A percentile compares a stretch with the other conserved stretches of the same genome.
phyloP scores from a whole-genome alignment of 345 rosid species.

The Luvunga scandens region DNA sequence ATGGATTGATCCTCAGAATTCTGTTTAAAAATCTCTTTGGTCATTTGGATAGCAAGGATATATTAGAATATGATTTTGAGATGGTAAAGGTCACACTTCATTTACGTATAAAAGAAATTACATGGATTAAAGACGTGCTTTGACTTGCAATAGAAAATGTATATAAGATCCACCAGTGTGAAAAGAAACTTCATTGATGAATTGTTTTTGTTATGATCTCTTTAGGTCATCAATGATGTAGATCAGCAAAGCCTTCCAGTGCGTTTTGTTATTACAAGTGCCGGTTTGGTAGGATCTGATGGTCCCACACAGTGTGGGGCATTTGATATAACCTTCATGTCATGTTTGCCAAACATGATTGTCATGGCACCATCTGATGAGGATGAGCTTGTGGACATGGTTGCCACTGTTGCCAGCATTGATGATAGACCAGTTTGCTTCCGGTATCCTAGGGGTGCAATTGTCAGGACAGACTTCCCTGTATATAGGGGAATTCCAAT shows the following conservation, averaged over 20 bases:
- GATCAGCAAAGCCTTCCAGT: conserved; percentile 86
- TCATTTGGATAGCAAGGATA: not conserved
- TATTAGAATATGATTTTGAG: not conserved
- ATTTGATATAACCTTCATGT: conserved; percentile 89
- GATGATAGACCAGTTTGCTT: conserved; percentile 85
- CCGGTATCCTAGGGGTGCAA: conserved; percentile 82
- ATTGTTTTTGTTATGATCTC: conserved; percentile 16
- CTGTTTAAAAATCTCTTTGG: not conserved
- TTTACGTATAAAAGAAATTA: not conserved
- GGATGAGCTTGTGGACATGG: conserved; percentile 86
- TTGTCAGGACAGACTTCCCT: conserved; percentile 46
- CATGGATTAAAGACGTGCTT: not conserved
- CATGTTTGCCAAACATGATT: conserved; percentile 95
- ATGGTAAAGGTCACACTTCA: not conserved
- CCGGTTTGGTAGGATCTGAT: conserved; percentile 88
- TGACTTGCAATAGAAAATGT: not conserved
- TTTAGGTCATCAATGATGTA: conserved; percentile 84
- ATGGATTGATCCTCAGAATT: not conserved
- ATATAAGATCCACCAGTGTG: not conserved
- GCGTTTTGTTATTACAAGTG: conserved; percentile 83
- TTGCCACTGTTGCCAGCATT: conserved; percentile 70
- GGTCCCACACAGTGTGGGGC: conserved; percentile 87
- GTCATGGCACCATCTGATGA: conserved; percentile 95
- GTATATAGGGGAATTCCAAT: conserved; percentile 54
- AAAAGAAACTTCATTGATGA: not conserved